Evolutionary conservation across 2,329 filamentous ascomycete genomes (phyloP), one percentile per base, ranked within the genome.

Genomic region (Talaromyces pinophilus): DNA sequence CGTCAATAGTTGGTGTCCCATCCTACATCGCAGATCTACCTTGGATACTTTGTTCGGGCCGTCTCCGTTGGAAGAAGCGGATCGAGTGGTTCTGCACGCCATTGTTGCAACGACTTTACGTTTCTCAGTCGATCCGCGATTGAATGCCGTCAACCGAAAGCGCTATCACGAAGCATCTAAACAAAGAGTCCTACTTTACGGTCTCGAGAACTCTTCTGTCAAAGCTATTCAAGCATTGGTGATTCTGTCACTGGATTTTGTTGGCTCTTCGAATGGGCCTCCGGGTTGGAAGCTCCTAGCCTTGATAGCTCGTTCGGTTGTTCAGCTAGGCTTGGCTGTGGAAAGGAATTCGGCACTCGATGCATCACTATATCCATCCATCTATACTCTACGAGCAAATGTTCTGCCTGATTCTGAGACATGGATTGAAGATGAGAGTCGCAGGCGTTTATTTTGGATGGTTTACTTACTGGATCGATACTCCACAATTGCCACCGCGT

Each of bases 281-380:
- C 92, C 93, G 0, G 93, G 92, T 2, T 96, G 93, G 93, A 96
- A 96, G 74, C 85, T 97, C 66, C 87, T 97, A 77, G 93, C 93
- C 6, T 81, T 97, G 61, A 96, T 97, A 68, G 93, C 92, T 1
- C 87, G 93, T 22, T 93, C 92, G 6, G 92, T 96, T 1, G 92
- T 97, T 1, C 93, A 97, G 76, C 82, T 97, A 0, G 93, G 93
- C 0, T 81, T 97, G 30, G 89, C 92, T 0, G 92, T 94, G 1
- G 93, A 97, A 75, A 88, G 87, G 5, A 93, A 89, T 33, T 95
- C 92, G 0, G 87, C 90, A 6, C 88, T 91, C 11, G 88, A 94
- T 0, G 89, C 92, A 1, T 92, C 92, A 0, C 86, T 88, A 64
- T 92, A 90, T 75, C 88, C 90, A 1, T 96, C 93, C 0, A 97